Base-by-base conservation (phyloP, 192 early-diverging fungal genomes). In the Ramicandelaber brevisporus region DNA sequence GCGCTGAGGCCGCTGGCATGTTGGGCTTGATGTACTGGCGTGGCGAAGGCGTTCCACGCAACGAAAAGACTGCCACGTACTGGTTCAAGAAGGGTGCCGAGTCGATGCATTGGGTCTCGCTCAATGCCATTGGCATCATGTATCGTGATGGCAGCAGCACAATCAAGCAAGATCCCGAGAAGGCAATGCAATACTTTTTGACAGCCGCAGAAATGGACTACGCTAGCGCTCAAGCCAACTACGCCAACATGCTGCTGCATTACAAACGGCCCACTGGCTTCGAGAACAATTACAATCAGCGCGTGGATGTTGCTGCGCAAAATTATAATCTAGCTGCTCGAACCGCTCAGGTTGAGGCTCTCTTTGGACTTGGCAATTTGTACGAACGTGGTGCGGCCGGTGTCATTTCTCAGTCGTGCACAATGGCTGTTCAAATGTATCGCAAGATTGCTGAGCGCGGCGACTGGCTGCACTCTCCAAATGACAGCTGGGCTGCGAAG, bases 21-120 rank as follows among this genome's bases (percentile, higher is more conserved):
- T 34, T 84, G 12, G 92, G 88, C 0, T 39, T 56, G 15, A 92
- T 98, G 88, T 70, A 77, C 38, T 65, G 66, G 70, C 66, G 92
- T 17, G 92, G 88, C 15, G 88, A 95, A 39, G 84, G 83, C 15
- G 68, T 69, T 18, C 16, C 43, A 1, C 41, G 39, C 14, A 52
- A 78, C 41, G 55, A 65, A 3, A 29, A 29, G 4, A 60, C 46
- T 12, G 92, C 92, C 3, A 29, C 64, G 3, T 23, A 49, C 22
- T 98, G 82, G 79, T 86, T 92, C 43, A 57, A 52, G 19, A 43
- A 57, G 2, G 86, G 79, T 6, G 63, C 63, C 0, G 34, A 46
- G 30, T 30, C 70, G 43, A 53, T 62, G 4, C 70, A 83, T 36
- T 57, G 63, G 4, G 38, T 53, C 15, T 59, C 75, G 29, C 37